Percentiles rank a stretch among this genome's conserved stretches.
Conservation (phyloP, 768 basidiomycete species). For the Phlebiopsis gigantea region DNA sequence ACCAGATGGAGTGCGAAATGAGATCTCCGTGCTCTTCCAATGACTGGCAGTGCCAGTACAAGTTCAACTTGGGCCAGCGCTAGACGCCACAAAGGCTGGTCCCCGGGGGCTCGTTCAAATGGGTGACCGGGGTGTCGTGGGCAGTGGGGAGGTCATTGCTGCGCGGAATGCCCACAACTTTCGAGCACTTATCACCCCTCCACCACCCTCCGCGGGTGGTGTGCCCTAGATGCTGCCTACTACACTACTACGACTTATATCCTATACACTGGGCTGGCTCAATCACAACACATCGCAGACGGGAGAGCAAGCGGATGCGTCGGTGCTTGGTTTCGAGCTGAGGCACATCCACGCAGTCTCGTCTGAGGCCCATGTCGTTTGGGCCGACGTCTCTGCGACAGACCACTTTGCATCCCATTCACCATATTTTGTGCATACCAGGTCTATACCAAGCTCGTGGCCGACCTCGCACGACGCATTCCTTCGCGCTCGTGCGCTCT, state of each 20-base stretch:
- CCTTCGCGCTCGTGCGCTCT: slow-evolving; percentile 31
- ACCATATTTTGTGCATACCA: slow-evolving; percentile 37
- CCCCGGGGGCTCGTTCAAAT: no score
- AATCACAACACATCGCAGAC: not conserved
- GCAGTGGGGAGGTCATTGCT: no score
- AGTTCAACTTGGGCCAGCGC: no score
- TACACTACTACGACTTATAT: not conserved
- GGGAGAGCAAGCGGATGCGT: not conserved
- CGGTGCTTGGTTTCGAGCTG: slow-evolving; percentile 49
- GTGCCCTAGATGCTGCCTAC: slow-evolving; percentile 5
- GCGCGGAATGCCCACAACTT: no score
- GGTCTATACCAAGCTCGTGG: slow-evolving; percentile 34
- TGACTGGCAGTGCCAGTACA: no score
- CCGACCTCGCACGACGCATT: slow-evolving; percentile 43
- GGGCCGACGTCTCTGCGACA: slow-evolving; percentile 45
- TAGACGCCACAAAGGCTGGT: no score
- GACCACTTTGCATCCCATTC: slow-evolving; percentile 12
- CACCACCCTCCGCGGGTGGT: slow-evolving; percentile 2
- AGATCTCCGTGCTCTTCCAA: no score
- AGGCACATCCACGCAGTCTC: slow-evolving; percentile 64
- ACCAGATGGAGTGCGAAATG: no score
- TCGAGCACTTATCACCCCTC: not conserved
- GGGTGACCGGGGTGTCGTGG: no score
- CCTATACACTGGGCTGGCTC: not conserved
- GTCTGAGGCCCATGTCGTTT: slow-evolving; percentile 51